Conservation (phyloP, 129 eudicot genomes). For the Oenanthe sinensis region DNA sequence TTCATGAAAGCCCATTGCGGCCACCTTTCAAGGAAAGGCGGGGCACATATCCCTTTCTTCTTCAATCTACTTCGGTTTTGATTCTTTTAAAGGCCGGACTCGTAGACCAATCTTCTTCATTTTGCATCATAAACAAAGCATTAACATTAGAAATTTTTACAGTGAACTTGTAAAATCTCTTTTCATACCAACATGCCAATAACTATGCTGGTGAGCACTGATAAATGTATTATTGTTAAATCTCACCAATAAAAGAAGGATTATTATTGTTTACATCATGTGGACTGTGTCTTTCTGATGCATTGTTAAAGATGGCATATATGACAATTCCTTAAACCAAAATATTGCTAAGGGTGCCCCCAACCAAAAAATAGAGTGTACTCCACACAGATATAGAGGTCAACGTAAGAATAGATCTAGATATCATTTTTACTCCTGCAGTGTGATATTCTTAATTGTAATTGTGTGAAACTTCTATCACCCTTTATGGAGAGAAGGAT, state of each 20-base stretch:
- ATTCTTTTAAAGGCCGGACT: no score
- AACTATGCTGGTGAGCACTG: not conserved
- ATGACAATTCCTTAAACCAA: not conserved
- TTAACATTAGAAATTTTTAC: not conserved
- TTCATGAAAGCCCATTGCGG: no score
- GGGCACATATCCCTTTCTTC: no score
- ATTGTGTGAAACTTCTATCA: not conserved
- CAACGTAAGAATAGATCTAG: not conserved
- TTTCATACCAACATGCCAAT: not conserved
- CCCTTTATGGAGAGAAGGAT: not conserved
- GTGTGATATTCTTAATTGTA: not conserved
- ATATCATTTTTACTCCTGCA: not conserved
- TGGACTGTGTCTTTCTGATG: not conserved
- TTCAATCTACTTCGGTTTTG: no score
- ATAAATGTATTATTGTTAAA: not conserved
- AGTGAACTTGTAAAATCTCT: not conserved
- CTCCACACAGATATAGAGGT: not conserved
- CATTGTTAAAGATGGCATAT: not conserved
- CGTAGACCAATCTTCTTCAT: no score
- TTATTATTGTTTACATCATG: not conserved
- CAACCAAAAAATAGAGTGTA: not conserved
- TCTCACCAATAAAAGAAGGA: not conserved
- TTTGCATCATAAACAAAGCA: not conserved
- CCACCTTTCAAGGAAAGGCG: no score
- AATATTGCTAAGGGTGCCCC: not conserved